A percentile compares a stretch with the other conserved stretches of the same genome.
phyloP scores from a whole-genome alignment of 768 basidiomycete species.

The Asterophora lycoperdoides region DNA sequence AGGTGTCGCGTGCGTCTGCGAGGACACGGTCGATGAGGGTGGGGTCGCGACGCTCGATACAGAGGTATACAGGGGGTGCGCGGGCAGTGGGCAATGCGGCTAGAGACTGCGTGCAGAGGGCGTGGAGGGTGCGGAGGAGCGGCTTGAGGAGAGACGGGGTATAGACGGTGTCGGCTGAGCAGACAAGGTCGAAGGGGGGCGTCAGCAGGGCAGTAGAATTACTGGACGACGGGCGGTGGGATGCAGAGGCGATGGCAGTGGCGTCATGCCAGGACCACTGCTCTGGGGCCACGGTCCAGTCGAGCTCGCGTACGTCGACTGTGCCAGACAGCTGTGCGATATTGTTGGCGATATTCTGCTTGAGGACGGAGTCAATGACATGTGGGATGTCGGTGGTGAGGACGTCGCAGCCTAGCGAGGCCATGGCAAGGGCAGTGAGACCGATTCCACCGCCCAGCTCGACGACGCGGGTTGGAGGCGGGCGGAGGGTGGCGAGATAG shows the following conservation, averaged over 20 bases:
- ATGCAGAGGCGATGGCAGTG: constrained; percentile 29
- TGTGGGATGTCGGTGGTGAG: constrained; percentile 69
- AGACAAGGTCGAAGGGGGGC: constrained; percentile 71
- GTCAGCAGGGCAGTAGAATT: constrained; percentile 23
- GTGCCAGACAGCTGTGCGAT: constrained; percentile 39
- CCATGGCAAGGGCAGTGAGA: constrained; percentile 64
- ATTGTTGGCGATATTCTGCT: constrained; percentile 57
- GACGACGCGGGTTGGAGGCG: constrained; percentile 40
- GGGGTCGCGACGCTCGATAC: constrained; percentile 77
- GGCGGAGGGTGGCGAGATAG: constrained; percentile 46
- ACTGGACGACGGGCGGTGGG: constrained; percentile 16
- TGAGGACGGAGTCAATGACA: constrained; percentile 61
- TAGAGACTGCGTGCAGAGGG: constrained; percentile 40
- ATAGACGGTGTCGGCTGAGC: constrained; percentile 43
- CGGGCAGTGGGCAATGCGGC: constrained; percentile 23
- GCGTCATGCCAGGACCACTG: constrained; percentile 53
- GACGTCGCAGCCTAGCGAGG: constrained; percentile 69
- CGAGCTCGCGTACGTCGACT: constrained; percentile 61
- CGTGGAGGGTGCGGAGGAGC: constrained; percentile 63
- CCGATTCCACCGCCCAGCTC: constrained; percentile 86
- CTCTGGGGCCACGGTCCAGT: constrained; percentile 60
- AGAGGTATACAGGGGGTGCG: constrained; percentile 53
- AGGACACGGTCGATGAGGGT: constrained; percentile 56
- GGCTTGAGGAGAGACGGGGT: constrained; percentile 49
- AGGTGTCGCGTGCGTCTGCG: constrained; percentile 45